Evolutionary conservation across 2,329 filamentous ascomycete genomes (phyloP), one percentile per base, ranked within the genome.

Genomic region (Fonsecaea erecta): DNA sequence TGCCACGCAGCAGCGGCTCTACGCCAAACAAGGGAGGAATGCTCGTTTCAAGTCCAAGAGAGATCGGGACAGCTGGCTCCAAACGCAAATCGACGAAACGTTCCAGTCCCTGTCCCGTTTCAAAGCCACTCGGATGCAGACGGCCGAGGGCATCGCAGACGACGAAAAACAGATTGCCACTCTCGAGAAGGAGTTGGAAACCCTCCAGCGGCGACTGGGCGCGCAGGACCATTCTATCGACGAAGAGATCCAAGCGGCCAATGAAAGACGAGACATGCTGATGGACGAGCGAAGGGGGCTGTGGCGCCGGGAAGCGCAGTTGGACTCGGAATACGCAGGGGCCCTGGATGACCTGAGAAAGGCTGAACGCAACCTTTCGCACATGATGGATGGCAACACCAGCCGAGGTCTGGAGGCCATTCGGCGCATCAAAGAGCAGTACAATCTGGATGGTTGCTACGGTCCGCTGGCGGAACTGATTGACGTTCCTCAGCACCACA

Each of bases 401-500:
- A 90, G 91, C 63, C 87, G 91, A 56, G 95, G 94, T 73, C 83
- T 99, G 52, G 90, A 91, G n/a, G 90, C 91, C 2, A 90, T 99
- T 18, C 88, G 92, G 61, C 88, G 90, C 51, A 85, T 98, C 72
- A 94, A 93, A 78, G 85, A 87, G 54, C 88, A 96, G 71, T 83
- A 90, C 68, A 87, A 92, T 65, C 86, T 98, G 5, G 86, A 90
- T 1, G 95, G 95, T 28, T 92, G 95, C 1, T 96, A 97, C 75
- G 95, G 96, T 56, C 96, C 93, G 0, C 79, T 99, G 40, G 93
- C 94, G 3, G 96, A 99, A 76, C 85, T 99, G n/a, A 87, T 98
- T 72, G 87, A 93, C 61, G 92, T 97, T 55, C 87, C 84, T 64
- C 92, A 97, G 60, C 98, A 97, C 78, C 88, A 93, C 66, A 88